Base-by-base conservation (phyloP, 2,329 filamentous ascomycete genomes). In the Tothia fuscella region DNA sequence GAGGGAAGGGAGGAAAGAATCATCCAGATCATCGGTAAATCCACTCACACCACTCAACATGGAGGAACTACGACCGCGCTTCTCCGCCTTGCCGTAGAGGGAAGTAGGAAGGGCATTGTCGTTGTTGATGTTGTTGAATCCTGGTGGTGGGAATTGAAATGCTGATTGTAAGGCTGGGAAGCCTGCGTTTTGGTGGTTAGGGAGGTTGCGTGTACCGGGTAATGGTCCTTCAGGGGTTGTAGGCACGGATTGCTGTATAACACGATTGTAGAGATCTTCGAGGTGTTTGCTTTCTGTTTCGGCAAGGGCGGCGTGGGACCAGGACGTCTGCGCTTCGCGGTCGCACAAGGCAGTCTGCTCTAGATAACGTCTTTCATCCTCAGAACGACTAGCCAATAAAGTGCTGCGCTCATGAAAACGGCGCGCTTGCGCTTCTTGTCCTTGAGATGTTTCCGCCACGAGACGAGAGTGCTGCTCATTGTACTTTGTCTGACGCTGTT, bases 401-500 rank as follows among this genome's bases (percentile, higher is more conserved):
- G 63, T 57, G 14, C 55, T 50, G 24, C 58, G 58, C 45, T 64
- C 60, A 41, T 62, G 58, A 42, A 60, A 52, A 44, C 62, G 58
- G 22, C 62, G 57, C 39, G 62, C 76, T 42, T 75, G 78, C 54
- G 79, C 77, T 47, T 78, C 71, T 16, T 78, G 65, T 1, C 76
- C 76, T 37, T 77, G 71, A 38, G 68, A 70, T 56, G 82, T 82
- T 50, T 80, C 80, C 50, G 80, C 76, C 19, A 72, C 70, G 50
- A 87, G 78, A 51, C 78, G 77, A 43, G 78, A 76, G 50, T 82
- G 71, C 58, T 87, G 82, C 49, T 75, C 78, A 49, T 81, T 77
- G 19, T 41, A 75, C 63, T 84, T 84, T 54, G 71, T 70, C 51
- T 83, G 80, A 38, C 82, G 78, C 20, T 74, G 70, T 42, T 76